Evolutionary conservation across 164 flowering plant species (phyloP), one percentile per base, ranked within the genome.

Genomic region (Vitis rotundifolia): DNA sequence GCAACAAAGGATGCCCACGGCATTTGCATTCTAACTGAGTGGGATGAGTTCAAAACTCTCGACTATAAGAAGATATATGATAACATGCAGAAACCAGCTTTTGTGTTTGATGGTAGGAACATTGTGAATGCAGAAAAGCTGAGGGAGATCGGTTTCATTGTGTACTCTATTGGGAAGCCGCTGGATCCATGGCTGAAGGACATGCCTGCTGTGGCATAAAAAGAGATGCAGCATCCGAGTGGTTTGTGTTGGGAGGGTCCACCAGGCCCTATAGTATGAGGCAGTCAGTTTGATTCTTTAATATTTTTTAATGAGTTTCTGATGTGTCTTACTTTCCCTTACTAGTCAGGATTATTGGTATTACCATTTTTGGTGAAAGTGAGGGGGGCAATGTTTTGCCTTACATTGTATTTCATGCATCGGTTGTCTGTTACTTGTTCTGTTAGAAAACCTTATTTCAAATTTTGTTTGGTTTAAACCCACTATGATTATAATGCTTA

Each of bases 161-260:
- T 88, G 37, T 90, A 87, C 83, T 78, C 92, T 1, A 90, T 90
- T 56, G 94, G 94, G 15, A 90, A 90, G 82, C 95, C 95, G 11
- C 82, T 90, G 15, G 95, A 90, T 71, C 73, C 87, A 68, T 90
- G 95, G 95, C 81, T 90, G 71, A 90, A 88, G 87, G 95, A 90
- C 85, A 79, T 90, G 94, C 94, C 94, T 44, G 91, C 89, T 44
- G 82, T 89, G 66, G 90, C 87, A 28, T 89, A 82, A 74, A 68
- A 37, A 58, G 54, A 52, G 60, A 61, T 7, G 44, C 51, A 16
- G 15, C 10, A n/a, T 2, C 59, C 52, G 6, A 37, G 11, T 31
- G 28, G 26, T 12, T 48, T 6, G 16, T 4, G 59, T 9, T 55
- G 47, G 11, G 66, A 13, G 16, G 12, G 16, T 59, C 28, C 15